Evolutionary conservation across 2,329 filamentous ascomycete genomes (phyloP), one percentile per base, ranked within the genome.

Genomic region (Nothopassalora personata): DNA sequence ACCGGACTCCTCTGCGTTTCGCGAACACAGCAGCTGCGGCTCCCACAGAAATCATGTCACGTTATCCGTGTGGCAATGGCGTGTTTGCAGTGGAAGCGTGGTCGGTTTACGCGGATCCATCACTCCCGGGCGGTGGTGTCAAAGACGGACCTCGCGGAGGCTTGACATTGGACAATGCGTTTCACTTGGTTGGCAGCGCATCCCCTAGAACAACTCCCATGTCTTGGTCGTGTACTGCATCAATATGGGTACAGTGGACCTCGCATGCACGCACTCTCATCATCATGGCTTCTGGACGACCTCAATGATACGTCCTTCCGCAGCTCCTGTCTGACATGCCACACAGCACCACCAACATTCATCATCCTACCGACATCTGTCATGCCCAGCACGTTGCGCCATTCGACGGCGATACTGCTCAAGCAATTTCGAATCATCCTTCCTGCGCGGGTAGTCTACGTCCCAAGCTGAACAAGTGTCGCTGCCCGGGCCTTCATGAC

Each of bases 91-190:
- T 19, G 53, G 15, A 10, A 30, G 52, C 8, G 36, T 54, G 36
- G 36, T 28, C 53, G 55, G 55, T 53, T 33, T 7, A 28, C 49
- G 46, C 56, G 58, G 58, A 53, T 55, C 28, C 19, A 30, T 31
- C 28, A 30, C 15, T 30, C 19, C 48, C 48, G 27, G 33, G 48
- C 27, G 28, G 48, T 48, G 46, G 19, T 27, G 36, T 43, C 4
- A 43, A 43, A 9, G 36, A n/a, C 36, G 36, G 36, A 43, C 36
- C 36, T 43, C 36, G 36, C 36, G 36, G 36, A 43, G 36, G 36
- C 36, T 43, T 9, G 36, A 43, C 15, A 39, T 39, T 13, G 18
- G 18, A 43, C 13, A 43, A 43, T n/a, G 39, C 39, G 39, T 43
- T 36, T n/a, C 39, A 43, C 39, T 5, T 19, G 39, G 39, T 43